Percentiles rank a stretch among this genome's conserved stretches.
Conservation (phyloP, 495 filamentous ascomycete genomes). For the Aspergillus panamensis region DNA sequence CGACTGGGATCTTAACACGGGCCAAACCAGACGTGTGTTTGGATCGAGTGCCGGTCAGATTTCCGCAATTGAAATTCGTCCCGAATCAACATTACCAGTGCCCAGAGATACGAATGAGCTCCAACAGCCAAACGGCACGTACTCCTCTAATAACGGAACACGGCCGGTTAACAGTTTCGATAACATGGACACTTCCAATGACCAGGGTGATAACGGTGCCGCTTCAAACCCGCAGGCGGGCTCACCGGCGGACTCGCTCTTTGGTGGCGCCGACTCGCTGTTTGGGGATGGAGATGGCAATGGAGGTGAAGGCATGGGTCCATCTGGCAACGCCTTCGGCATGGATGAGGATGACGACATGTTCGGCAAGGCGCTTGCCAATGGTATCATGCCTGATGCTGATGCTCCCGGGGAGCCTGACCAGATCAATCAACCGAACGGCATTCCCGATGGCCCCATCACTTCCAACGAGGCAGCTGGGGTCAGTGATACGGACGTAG, state of each 20-base stretch:
- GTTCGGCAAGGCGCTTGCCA: constrained; percentile 75
- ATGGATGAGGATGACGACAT: constrained; percentile 86
- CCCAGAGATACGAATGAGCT: constrained; percentile 65
- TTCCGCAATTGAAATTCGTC: constrained; percentile 79
- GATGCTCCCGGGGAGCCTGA: constrained; percentile 38
- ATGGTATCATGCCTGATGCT: constrained; percentile 46
- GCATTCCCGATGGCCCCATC: constrained; percentile 13
- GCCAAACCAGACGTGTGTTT: constrained; percentile 69
- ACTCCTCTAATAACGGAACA: constrained; percentile 54
- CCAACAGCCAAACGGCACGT: constrained; percentile 59
- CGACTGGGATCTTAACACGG: constrained; percentile 95
- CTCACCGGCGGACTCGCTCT: constrained; percentile 69
- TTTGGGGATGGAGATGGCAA: constrained; percentile 66
- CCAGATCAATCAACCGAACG: constrained; percentile 24
- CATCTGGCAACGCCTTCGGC: constrained; percentile 58
- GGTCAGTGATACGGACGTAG: constrained; percentile 9
- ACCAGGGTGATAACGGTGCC: constrained; percentile 35
- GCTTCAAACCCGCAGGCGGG: constrained; percentile 45
- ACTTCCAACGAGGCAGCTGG: constrained; percentile 6
- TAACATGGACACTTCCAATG: constrained; percentile 46
- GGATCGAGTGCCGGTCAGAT: constrained; percentile 78
- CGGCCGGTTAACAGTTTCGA: constrained; percentile 43
- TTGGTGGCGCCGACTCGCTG: constrained; percentile 66
- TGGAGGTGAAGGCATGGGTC: constrained; percentile 53
- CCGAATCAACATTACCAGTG: constrained; percentile 68